Percentiles rank a stretch among this genome's conserved stretches.
phyloP scores from a whole-genome alignment of 2,329 filamentous ascomycete genomes.

The Fusarium veterinarium region DNA sequence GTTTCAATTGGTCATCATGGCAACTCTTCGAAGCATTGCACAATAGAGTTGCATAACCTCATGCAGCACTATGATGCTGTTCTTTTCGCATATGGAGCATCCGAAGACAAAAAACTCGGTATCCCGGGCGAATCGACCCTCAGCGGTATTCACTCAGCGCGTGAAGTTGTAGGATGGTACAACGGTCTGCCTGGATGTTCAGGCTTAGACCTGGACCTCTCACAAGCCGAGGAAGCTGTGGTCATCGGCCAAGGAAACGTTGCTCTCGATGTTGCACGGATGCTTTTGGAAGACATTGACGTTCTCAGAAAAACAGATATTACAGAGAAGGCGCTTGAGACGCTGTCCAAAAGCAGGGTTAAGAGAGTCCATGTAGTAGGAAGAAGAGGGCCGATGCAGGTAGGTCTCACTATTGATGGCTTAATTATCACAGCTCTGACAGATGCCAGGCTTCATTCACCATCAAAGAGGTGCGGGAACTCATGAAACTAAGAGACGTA shows the following conservation, averaged over 20 bases:
- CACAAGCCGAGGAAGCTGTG: conserved; percentile 81
- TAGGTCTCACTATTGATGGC: conserved; percentile 49
- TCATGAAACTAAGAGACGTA: conserved; percentile 80
- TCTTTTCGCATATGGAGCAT: conserved; percentile 92
- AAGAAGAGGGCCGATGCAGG: conserved; percentile 88
- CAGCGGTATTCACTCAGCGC: conserved; percentile 83
- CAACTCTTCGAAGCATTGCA: conserved; percentile 55
- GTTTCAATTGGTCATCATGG: conserved; percentile 74
- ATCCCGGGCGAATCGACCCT: conserved; percentile 82
- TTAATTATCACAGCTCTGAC: conserved; percentile 1
- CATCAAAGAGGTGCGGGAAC: conserved; percentile 91
- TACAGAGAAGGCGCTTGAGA: conserved; percentile 82
- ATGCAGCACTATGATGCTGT: conserved; percentile 90
- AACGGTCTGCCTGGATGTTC: conserved; percentile 91
- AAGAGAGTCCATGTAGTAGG: conserved; percentile 89
- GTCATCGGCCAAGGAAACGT: conserved; percentile 97
- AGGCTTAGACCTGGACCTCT: conserved; percentile 77
- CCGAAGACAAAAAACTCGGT: conserved; percentile 80
- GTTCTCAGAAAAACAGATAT: conserved; percentile 86
- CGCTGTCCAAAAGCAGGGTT: conserved; percentile 77
- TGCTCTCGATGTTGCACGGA: conserved; percentile 90
- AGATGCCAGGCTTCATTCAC: conserved; percentile 82
- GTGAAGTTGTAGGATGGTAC: conserved; percentile 98
- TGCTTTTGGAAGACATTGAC: conserved; percentile 82
- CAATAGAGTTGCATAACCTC: conserved; percentile 74